Conservation (phyloP, 1,284 basidiomycete species). For the Austroboletus olivaceoglutinosus region DNA sequence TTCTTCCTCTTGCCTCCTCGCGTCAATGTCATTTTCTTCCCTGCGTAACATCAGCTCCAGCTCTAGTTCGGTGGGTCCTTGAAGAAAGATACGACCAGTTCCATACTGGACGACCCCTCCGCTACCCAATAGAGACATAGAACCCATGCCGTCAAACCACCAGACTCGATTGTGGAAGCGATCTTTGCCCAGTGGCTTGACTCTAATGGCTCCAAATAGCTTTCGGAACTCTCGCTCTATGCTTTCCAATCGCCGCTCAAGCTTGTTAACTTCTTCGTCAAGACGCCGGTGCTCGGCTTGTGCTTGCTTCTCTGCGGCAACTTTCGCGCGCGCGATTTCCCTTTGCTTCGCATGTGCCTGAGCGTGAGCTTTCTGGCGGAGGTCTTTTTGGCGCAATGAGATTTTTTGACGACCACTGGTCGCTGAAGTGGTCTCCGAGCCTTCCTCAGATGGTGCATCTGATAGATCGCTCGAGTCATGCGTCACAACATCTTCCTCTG, state of each 20-base stretch:
- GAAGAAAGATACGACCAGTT: slow-evolving; percentile 86
- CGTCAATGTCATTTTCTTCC: slow-evolving; percentile 57
- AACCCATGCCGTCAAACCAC: slow-evolving; percentile 98
- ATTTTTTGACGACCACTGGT: slow-evolving; percentile 44
- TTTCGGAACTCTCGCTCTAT: slow-evolving; percentile 94
- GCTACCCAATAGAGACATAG: slow-evolving; percentile 70
- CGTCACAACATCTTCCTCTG: slow-evolving; percentile 56
- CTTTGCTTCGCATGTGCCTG: slow-evolving; percentile 72
- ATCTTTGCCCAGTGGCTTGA: slow-evolving; percentile 87
- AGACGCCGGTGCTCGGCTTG: slow-evolving; percentile 75
- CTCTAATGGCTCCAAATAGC: slow-evolving; percentile 76
- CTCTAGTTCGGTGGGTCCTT: slow-evolving; percentile 82
- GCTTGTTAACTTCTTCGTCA: slow-evolving; percentile 83
- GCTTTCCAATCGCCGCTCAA: slow-evolving; percentile 75
- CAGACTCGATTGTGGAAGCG: slow-evolving; percentile 93
- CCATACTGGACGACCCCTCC: slow-evolving; percentile 80
- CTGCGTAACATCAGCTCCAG: slow-evolving; percentile 62
- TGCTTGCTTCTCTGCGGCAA: slow-evolving; percentile 67
- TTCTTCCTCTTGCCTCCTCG: slow-evolving; percentile 70
- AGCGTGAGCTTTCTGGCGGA: slow-evolving; percentile 53
- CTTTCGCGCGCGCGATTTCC: slow-evolving; percentile 71
- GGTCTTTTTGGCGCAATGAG: slow-evolving; percentile 49
- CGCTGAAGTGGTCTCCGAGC: slow-evolving; percentile 47
- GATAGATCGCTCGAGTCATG: slow-evolving; percentile 70
- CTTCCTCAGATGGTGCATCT: slow-evolving; percentile 59